Evolutionary conservation across 805 yeast species (phyloP).

Genomic region (Pichia sporocuriosa): DNA sequence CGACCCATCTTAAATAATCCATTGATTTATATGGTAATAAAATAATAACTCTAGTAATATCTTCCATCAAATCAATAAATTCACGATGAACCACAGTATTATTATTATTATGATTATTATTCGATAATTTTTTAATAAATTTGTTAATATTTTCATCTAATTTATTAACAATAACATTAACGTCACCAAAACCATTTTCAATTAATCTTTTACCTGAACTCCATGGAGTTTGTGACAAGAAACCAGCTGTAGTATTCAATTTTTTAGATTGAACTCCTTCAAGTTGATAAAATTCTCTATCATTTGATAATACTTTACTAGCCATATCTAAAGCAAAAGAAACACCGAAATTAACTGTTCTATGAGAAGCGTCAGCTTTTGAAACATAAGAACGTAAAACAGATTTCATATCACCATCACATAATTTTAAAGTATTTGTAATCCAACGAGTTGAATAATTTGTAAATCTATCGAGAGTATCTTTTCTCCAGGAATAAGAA

Average conservation of each 20-base stretch:
- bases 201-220: conserved; percentile 25
- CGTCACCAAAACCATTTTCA: conserved; percentile 29
- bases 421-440: conserved; percentile 43
- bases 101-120: neutral
- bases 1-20: conserved; percentile 44
- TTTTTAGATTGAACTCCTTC: conserved; percentile 27
- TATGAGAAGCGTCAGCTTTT: conserved; percentile 20
- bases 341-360: conserved; percentile 63
- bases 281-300: conserved; percentile 53
- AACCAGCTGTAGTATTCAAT: conserved; percentile 59
- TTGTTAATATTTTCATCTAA: conserved; percentile 11
- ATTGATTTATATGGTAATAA: conserved; percentile 36
- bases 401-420: conserved; percentile 71
- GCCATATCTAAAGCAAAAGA: conserved; percentile 90
- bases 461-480: conserved; percentile 55
- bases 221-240: conserved; percentile 75
- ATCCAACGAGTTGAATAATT: conserved; percentile 65
- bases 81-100: conserved; percentile 20
- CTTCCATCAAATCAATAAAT: conserved; percentile 38
- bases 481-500: conserved; percentile 65
- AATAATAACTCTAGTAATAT: conserved; percentile 34
- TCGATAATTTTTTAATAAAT: conserved; percentile 7
- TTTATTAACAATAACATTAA: conserved; percentile 23
- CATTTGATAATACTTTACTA: conserved; percentile 58
- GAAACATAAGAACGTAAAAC: conserved; percentile 73